Evolutionary conservation across 176 grass and related monocot species (phyloP).

Genomic region (Ampelocalamus luodianensis): DNA sequence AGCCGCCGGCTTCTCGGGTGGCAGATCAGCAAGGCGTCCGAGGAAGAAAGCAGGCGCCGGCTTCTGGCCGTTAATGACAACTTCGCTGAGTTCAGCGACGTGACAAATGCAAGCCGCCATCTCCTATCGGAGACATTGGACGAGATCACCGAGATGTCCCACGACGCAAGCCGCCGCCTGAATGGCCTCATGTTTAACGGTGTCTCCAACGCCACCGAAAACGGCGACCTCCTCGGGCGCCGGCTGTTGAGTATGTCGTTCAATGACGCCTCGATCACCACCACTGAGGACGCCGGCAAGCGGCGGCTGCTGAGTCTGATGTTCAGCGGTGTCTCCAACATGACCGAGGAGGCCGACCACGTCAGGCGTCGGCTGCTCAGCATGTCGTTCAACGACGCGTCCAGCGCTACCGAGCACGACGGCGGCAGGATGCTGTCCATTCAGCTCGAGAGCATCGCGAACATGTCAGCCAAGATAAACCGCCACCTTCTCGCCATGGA

Average conservation of each 20-base stretch:
- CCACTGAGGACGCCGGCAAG: background rate
- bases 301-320: background rate
- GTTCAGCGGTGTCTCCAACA: background rate
- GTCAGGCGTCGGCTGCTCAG: constrained; percentile 35
- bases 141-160: constrained; percentile 45
- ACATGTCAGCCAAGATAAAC: constrained; percentile 40
- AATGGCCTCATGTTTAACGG: background rate
- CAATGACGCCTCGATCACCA: too few species aligned
- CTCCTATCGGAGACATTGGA: constrained; percentile 47
- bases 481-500: constrained; percentile 41
- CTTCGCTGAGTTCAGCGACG: constrained; percentile 13
- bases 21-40: background rate
- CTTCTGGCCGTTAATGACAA: constrained; percentile 8
- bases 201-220: background rate
- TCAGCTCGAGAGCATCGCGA: constrained; percentile 40
- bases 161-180: constrained; percentile 34
- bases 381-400: constrained; percentile 15
- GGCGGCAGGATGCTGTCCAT: background rate
- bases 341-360: background rate
- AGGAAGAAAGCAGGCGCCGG: background rate
- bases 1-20: constrained; percentile 51
- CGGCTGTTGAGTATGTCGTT: background rate
- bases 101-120: constrained; percentile 22
- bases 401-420: background rate
- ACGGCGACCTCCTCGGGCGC: background rate